These are phyloP conservation scores for Persicaria maculosa DNA, from an alignment of 148 eudicot genomes.

Conservation along the genomic window DNA sequence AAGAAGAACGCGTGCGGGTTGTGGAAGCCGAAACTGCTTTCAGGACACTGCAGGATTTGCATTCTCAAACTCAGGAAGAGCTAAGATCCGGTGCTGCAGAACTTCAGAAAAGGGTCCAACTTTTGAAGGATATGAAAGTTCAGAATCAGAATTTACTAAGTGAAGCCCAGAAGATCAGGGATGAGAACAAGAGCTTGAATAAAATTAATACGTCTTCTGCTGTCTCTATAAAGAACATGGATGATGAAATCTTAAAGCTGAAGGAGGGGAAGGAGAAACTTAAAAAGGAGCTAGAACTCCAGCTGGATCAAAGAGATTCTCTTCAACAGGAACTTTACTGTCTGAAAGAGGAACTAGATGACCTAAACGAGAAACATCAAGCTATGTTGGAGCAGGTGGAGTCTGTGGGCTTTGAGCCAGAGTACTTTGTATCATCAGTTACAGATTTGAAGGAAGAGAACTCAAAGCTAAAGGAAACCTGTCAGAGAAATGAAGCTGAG, in stretches of 20 bases:
- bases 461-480: constrained; percentile 43
- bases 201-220: constrained; percentile 50
- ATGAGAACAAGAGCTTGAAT: constrained; percentile 66
- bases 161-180: constrained; percentile 41
- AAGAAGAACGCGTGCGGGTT: constrained; percentile 75
- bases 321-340: constrained; percentile 75
- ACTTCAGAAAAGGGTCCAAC: constrained; percentile 56
- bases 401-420: constrained; percentile 51
- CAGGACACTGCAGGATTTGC: constrained; percentile 62
- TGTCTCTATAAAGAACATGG: constrained; percentile 49
- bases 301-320: constrained; percentile 52
- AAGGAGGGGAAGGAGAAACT: constrained; percentile 50
- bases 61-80: constrained; percentile 67
- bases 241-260: constrained; percentile 49
- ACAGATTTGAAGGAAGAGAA: constrained; percentile 61
- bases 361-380: constrained; percentile 39
- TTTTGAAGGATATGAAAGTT: constrained; percentile 47
- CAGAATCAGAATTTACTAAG: constrained; percentile 41
- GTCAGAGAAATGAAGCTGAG: constrained; percentile 44
- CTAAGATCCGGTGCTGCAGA: constrained; percentile 54
- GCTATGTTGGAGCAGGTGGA: constrained; percentile 50
- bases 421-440: constrained; percentile 50
- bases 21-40: constrained; percentile 78
- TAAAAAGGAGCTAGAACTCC: constrained; percentile 57
- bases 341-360: constrained; percentile 58